Percentiles rank a stretch among this genome's conserved stretches.
Evolutionary conservation across 129 eudicot species (phyloP).

Genomic region (Pittosporum tobira): DNA sequence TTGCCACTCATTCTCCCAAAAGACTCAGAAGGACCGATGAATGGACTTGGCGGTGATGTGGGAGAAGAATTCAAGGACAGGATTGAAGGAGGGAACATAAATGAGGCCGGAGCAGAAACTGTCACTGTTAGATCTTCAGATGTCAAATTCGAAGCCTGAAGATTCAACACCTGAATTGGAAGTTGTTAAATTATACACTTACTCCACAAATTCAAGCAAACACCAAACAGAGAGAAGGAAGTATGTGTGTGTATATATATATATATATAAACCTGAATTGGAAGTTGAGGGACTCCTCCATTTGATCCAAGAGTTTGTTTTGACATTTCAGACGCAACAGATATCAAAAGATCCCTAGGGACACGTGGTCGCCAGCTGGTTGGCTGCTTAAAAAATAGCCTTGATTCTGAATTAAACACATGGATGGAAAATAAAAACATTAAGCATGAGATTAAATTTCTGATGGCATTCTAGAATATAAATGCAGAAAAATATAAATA

Average conservation of each 20-base stretch:
- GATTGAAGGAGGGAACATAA: conserved; percentile 62
- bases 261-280: conserved; percentile 63
- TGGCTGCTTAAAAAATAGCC: conserved; percentile 86
- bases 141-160: conserved; percentile 94
- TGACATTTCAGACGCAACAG: conserved; percentile 94
- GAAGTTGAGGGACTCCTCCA: conserved; percentile 64
- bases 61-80: conserved; percentile 67
- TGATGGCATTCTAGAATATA: not conserved
- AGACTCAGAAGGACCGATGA: too few species aligned
- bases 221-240: too few species aligned
- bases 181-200: not conserved
- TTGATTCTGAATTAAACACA: conserved; percentile 51
- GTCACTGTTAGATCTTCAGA: conserved; percentile 80
- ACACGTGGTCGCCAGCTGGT: conserved; percentile 94
- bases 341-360: conserved; percentile 77
- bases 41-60: conserved; percentile 48
- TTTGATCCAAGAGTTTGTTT: conserved; percentile 49
- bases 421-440: conserved; percentile 3
- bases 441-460: not conserved
- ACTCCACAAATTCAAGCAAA: too few species aligned
- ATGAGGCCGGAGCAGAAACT: conserved; percentile 90
- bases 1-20: too few species aligned
- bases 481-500: not conserved
- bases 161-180: conserved; percentile 68
- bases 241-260: too few species aligned